phyloP scores from a whole-genome alignment of 768 basidiomycete genomes.

The Collybia nuda region DNA sequence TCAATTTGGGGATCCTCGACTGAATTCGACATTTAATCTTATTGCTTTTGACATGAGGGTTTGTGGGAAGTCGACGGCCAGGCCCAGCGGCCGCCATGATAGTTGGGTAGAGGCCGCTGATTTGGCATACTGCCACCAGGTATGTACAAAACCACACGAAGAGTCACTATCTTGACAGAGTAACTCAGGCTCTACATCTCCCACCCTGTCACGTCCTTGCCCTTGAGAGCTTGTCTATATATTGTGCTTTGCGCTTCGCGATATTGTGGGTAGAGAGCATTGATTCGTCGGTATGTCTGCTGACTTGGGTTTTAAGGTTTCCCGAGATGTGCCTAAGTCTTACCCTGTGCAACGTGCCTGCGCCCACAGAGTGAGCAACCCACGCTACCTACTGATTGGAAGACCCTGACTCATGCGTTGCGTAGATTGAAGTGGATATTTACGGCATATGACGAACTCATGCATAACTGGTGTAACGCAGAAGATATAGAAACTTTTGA shows the following conservation, averaged over 20 bases:
- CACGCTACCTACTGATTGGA: no score
- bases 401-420: conserved; percentile 1
- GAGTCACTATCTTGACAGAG: not conserved
- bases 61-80: conserved; percentile 54
- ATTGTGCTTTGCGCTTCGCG: conserved; percentile 62
- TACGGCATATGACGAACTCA: conserved; percentile 61
- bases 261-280: conserved; percentile 47
- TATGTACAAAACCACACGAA: conserved; percentile 15
- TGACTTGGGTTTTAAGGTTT: conserved; percentile 43
- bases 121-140: conserved; percentile 64
- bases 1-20: conserved; percentile 67
- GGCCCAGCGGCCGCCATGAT: conserved; percentile 60
- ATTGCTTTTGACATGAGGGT: conserved; percentile 76
- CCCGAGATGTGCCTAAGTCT: conserved; percentile 71
- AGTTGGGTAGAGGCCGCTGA: conserved; percentile 81
- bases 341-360: conserved; percentile 65
- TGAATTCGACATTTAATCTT: conserved; percentile 60
- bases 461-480: conserved; percentile 63
- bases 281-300: not conserved
- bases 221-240: conserved; percentile 57
- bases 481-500: conserved; percentile 68
- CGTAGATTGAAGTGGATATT: conserved; percentile 57
- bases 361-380: conserved; percentile 60
- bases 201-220: conserved; percentile 74
- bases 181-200: conserved; percentile 52